Percentiles rank a stretch among this genome's conserved stretches.
Evolutionary conservation across 495 filamentous ascomycete genomes (phyloP).

Genomic region (Mycothermus thermophilus): DNA sequence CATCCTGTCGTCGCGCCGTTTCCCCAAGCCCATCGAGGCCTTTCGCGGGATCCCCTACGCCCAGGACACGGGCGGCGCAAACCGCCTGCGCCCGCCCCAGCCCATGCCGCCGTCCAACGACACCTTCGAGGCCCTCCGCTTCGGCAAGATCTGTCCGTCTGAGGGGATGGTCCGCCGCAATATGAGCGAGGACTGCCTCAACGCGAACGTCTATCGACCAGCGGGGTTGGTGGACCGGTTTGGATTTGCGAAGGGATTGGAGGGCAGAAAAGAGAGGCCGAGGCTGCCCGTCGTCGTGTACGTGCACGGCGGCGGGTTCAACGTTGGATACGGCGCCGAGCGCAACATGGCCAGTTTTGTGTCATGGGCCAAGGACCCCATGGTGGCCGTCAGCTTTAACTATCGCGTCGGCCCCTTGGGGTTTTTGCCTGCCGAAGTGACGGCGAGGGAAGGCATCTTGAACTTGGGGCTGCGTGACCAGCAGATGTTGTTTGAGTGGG

Average conservation of each 20-base stretch:
- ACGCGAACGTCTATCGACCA: slow-evolving; percentile 35
- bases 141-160: slow-evolving; percentile 30
- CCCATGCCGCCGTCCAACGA: slow-evolving; percentile 15
- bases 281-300: slow-evolving; percentile 48
- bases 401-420: slow-evolving; percentile 57
- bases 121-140: slow-evolving; percentile 31
- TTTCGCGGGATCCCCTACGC: slow-evolving; percentile 52
- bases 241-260: background rate
- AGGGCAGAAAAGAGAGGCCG: slow-evolving; percentile 11
- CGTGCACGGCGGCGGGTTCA: slow-evolving; percentile 43
- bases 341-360: slow-evolving; percentile 39
- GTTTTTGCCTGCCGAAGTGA: slow-evolving; percentile 43
- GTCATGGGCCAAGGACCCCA: slow-evolving; percentile 36
- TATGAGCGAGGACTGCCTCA: slow-evolving; percentile 39
- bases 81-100: slow-evolving; percentile 42
- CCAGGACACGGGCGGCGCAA: slow-evolving; percentile 37
- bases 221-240: slow-evolving; percentile 17
- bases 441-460: slow-evolving; percentile 40
- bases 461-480: slow-evolving; percentile 64
- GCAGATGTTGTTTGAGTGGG: slow-evolving; percentile 49
- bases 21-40: slow-evolving; percentile 37
- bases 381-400: slow-evolving; percentile 51
- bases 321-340: slow-evolving; percentile 27
- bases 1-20: slow-evolving; percentile 21
- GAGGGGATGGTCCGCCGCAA: slow-evolving; percentile 12